Percentiles rank a stretch among this genome's conserved stretches.
phyloP scores from a whole-genome alignment of 202 grass and related monocot genomes.

The Sporobolus alterniflorus region DNA sequence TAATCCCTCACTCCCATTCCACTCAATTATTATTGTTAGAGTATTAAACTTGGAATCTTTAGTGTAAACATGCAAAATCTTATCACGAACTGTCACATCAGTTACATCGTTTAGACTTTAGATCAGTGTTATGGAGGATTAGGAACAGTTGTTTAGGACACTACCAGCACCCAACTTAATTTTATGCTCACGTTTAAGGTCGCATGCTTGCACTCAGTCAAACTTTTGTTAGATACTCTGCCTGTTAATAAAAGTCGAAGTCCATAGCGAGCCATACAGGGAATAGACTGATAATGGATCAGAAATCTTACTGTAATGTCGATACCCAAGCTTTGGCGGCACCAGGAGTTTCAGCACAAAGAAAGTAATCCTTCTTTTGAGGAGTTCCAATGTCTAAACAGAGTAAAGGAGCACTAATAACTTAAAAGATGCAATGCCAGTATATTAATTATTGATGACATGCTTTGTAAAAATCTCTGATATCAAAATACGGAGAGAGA shows the following conservation, averaged over 20 bases:
- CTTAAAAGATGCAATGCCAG: not conserved
- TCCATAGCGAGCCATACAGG: not conserved
- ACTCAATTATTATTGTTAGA: slow-evolving; percentile 6
- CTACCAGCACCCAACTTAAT: not conserved
- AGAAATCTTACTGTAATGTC: slow-evolving; percentile 83
- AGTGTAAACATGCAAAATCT: slow-evolving; percentile 9
- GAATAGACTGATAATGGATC: slow-evolving; percentile 23
- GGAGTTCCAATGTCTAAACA: slow-evolving; percentile 90
- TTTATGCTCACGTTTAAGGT: not conserved
- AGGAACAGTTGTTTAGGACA: not conserved
- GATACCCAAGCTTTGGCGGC: slow-evolving; percentile 94
- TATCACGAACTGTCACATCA: not conserved
- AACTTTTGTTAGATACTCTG: not conserved
- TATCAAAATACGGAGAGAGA: not conserved
- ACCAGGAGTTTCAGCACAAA: slow-evolving; percentile 95
- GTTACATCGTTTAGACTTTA: slow-evolving; percentile 11
- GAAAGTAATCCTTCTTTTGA: slow-evolving; percentile 98
- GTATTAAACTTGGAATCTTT: not conserved
- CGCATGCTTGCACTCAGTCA: slow-evolving; percentile 19
- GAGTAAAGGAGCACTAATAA: slow-evolving; percentile 61
- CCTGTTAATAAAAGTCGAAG: not conserved
- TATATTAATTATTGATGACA: not conserved
- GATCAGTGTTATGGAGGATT: not conserved
- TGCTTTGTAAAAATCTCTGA: not conserved
- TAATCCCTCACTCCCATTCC: slow-evolving; percentile 7